These are phyloP conservation scores for Colletotrichum sp. DNA, from an alignment of 2,329 filamentous ascomycete genomes.

Conservation along the genomic window DNA sequence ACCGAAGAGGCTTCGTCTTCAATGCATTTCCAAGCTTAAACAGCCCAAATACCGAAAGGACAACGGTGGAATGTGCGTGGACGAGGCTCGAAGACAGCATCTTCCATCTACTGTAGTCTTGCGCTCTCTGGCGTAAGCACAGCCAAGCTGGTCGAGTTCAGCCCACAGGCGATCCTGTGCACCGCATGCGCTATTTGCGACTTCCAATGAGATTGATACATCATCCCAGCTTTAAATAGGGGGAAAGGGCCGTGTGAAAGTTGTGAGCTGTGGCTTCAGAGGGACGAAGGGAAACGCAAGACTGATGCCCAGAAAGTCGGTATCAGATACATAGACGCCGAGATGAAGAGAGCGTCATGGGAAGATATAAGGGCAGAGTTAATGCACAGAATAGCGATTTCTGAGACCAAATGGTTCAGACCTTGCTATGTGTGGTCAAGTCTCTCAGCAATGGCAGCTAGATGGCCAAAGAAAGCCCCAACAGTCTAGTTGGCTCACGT, in stretches of 20 bases:
- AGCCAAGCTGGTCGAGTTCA: not conserved
- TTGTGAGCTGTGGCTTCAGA: accelerated
- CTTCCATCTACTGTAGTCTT: accelerated
- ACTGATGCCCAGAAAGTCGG: too few relatives aligned
- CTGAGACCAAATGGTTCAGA: not conserved
- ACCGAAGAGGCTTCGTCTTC: not conserved
- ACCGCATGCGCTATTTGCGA: not conserved
- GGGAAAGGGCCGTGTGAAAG: accelerated
- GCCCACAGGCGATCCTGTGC: too few relatives aligned
- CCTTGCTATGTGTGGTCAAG: too few relatives aligned
- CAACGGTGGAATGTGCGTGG: accelerated
- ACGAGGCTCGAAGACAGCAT: not conserved
- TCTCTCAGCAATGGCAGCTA: not conserved
- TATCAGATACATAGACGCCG: too few relatives aligned
- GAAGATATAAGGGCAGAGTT: not conserved
- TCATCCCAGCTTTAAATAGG: not conserved
- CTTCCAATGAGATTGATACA: not conserved
- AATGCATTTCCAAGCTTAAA: not conserved
- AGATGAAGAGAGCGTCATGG: too few relatives aligned
- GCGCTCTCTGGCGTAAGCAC: too few relatives aligned
- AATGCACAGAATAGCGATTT: not conserved
- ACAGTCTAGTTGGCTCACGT: too few relatives aligned
- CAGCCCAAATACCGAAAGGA: not conserved
- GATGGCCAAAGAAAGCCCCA: not conserved
- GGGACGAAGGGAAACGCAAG: not conserved